phyloP scores from a whole-genome alignment of 805 yeast species.

The Sugiyamaella marilandica region DNA sequence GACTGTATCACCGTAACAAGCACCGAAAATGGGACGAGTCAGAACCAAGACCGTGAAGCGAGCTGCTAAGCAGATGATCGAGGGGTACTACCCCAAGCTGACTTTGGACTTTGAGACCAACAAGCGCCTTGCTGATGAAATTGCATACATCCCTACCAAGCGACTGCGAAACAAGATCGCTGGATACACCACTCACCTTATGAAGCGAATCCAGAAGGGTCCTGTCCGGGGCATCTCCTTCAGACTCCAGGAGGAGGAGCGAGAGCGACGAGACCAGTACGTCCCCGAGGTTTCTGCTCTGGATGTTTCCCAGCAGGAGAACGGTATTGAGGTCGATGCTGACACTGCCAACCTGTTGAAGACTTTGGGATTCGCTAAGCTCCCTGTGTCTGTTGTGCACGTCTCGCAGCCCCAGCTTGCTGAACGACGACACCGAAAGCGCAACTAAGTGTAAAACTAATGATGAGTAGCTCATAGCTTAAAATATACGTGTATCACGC shows the following conservation, averaged over 20 bases:
- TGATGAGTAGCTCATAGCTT: not conserved
- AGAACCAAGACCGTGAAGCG: conserved; percentile 99
- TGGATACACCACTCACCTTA: conserved; percentile 99
- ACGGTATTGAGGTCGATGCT: conserved; percentile 93
- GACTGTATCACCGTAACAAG: not conserved
- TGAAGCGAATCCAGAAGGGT: conserved; percentile 99
- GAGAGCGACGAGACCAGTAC: conserved; percentile 99
- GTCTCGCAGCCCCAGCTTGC: conserved; percentile 71
- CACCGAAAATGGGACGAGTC: conserved; percentile 79
- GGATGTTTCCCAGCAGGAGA: conserved; percentile 93
- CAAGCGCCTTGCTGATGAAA: conserved; percentile 98
- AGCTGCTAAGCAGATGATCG: conserved; percentile 99
- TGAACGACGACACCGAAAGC: conserved; percentile 87
- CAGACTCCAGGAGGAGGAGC: conserved; percentile 99
- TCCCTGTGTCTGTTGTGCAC: conserved; percentile 79
- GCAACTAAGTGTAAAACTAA: conserved; percentile 47
- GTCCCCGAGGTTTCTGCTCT: conserved; percentile 99
- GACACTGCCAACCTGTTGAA: conserved; percentile 95
- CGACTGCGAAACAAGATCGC: conserved; percentile 99
- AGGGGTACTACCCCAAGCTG: conserved; percentile 99
- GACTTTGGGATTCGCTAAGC: conserved; percentile 68
- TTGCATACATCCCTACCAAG: conserved; percentile 98
- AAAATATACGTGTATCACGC: not conserved
- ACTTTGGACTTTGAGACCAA: conserved; percentile 99
- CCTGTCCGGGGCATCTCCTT: conserved; percentile 99